Evolutionary conservation across 2,329 filamentous ascomycete genomes (phyloP).

Genomic region (Lachnellula hyalina): DNA sequence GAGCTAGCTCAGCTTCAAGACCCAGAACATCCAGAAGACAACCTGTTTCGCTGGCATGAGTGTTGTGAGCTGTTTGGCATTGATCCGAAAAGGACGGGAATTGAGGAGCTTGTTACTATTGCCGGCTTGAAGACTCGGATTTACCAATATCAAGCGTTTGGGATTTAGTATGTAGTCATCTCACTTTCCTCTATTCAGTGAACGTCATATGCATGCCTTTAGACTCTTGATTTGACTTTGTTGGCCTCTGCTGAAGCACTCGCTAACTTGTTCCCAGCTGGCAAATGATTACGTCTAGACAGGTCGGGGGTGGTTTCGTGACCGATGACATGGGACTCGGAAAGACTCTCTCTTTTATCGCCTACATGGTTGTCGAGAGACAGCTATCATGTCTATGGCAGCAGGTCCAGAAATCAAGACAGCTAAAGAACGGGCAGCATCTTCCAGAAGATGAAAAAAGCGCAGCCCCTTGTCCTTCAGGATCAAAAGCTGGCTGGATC

Average conservation of each 20-base stretch:
- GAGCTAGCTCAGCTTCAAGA: constrained; percentile 9
- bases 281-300: constrained; percentile 25
- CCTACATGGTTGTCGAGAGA: background rate
- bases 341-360: too few relatives aligned
- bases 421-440: constrained; percentile 4
- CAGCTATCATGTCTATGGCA: constrained; percentile 11
- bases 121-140: constrained; percentile 10
- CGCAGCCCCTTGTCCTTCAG: background rate
- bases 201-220: background rate
- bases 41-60: constrained; percentile 7
- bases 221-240: background rate
- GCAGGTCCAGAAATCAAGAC: constrained; percentile 4
- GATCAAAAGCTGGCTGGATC: constrained; percentile 9
- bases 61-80: constrained; percentile 15
- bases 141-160: constrained; percentile 18
- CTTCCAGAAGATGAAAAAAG: background rate
- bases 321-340: constrained; percentile 49
- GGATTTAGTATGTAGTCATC: constrained; percentile 2
- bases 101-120: constrained; percentile 8
- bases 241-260: background rate
- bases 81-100: constrained; percentile 2
- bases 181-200: background rate
- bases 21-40: background rate
- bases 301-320: constrained; percentile 54
- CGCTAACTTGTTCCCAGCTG: background rate